phyloP scores from a whole-genome alignment of 768 basidiomycete species.

The Suillus subluteus region DNA sequence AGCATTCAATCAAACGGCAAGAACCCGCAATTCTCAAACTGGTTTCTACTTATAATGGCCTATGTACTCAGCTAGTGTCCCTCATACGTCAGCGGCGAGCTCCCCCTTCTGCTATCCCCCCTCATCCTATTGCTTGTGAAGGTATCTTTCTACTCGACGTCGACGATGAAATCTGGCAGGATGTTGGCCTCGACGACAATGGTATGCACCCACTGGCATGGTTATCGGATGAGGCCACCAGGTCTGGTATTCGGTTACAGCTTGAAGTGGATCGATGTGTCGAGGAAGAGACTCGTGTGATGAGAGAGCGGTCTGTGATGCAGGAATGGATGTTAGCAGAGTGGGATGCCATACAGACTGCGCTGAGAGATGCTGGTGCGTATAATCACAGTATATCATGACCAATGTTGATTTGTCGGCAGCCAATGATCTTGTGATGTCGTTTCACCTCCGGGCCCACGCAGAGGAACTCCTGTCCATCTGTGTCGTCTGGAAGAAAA shows the following conservation, averaged over 20 bases:
- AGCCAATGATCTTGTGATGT: neutral
- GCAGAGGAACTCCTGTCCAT: neutral
- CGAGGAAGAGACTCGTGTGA: neutral
- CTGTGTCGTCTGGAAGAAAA: neutral
- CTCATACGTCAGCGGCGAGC: slow-evolving; percentile 22
- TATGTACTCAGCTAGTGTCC: slow-evolving; percentile 22
- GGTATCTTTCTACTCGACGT: neutral
- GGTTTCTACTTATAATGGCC: slow-evolving; percentile 30
- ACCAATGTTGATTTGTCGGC: neutral
- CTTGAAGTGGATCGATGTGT: neutral
- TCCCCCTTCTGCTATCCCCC: slow-evolving; percentile 25
- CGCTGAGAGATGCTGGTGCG: neutral
- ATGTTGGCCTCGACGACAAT: neutral
- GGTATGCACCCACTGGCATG: neutral
- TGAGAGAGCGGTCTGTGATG: neutral
- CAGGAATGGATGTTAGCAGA: neutral
- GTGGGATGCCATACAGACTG: neutral
- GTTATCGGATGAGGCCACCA: neutral
- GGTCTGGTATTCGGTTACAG: neutral
- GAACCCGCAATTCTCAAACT: slow-evolving; percentile 30
- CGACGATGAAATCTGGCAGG: neutral
- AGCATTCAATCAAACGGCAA: slow-evolving; percentile 23
- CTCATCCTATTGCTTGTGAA: slow-evolving; percentile 18
- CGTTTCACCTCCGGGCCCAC: neutral
- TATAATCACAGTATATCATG: slow-evolving; percentile 12